A percentile compares a stretch with the other conserved stretches of the same genome.
These are phyloP conservation scores for Aspergillus sp. DNA, from an alignment of 2,329 filamentous ascomycete species.

Conservation along the genomic window DNA sequence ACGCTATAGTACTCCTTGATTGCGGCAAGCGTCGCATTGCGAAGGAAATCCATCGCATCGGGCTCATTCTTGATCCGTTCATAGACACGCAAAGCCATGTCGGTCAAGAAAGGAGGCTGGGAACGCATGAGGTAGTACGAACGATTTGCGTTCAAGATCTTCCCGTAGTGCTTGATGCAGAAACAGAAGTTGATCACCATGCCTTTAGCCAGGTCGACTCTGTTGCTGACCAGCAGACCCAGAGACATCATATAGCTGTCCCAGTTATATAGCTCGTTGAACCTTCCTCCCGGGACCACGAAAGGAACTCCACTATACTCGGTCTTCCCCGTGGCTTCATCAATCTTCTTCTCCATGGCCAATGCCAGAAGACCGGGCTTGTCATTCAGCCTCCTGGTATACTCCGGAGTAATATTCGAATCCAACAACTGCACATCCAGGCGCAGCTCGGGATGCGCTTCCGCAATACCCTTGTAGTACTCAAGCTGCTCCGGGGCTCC, in stretches of 20 bases:
- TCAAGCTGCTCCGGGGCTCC: slow-evolving; percentile 84
- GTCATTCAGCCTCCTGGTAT: slow-evolving; percentile 79
- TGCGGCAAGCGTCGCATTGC: slow-evolving; percentile 77
- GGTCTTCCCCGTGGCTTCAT: slow-evolving; percentile 68
- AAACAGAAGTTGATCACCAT: slow-evolving; percentile 98
- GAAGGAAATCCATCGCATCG: slow-evolving; percentile 77
- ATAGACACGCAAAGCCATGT: slow-evolving; percentile 93
- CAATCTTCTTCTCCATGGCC: slow-evolving; percentile 75
- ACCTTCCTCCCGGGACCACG: slow-evolving; percentile 93
- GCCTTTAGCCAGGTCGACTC: slow-evolving; percentile 81
- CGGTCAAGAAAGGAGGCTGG: slow-evolving; percentile 94
- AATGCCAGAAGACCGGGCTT: slow-evolving; percentile 88
- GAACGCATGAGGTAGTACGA: slow-evolving; percentile 94
- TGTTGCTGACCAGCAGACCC: slow-evolving; percentile 81
- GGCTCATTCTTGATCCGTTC: slow-evolving; percentile 88
- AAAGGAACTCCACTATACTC: slow-evolving; percentile 82
- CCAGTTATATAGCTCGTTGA: slow-evolving; percentile 99
- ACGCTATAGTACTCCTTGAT: slow-evolving; percentile 96
- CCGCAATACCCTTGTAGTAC: slow-evolving; percentile 82
- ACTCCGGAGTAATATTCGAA: slow-evolving; percentile 72
- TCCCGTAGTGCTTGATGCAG: slow-evolving; percentile 97
- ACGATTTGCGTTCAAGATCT: slow-evolving; percentile 94
- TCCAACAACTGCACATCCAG: slow-evolving; percentile 82
- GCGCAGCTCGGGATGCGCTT: slow-evolving; percentile 76
- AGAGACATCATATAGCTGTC: slow-evolving; percentile 98